These are phyloP conservation scores for Rhodamnia rubescens DNA, from an alignment of 345 rosid species.

Conservation along the genomic window DNA sequence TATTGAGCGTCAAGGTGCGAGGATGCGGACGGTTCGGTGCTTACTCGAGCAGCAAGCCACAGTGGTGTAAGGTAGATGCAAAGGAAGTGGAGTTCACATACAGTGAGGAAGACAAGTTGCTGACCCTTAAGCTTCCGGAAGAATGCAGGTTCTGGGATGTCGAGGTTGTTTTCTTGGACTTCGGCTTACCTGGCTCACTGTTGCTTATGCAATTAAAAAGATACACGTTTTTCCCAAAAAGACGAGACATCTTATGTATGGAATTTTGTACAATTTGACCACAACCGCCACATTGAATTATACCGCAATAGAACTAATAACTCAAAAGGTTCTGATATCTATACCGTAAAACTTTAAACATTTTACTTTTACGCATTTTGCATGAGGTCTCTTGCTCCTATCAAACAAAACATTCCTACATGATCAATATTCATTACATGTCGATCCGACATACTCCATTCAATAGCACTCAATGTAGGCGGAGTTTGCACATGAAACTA, in stretches of 20 bases:
- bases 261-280: background rate
- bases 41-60: constrained; percentile 29
- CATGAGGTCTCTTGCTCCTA: too few species aligned
- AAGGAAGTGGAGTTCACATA: constrained; percentile 32
- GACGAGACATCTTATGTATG: background rate
- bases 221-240: background rate
- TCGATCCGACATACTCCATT: too few species aligned
- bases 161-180: constrained; percentile 18
- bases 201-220: background rate
- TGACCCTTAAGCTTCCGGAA: constrained; percentile 22
- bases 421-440: too few species aligned
- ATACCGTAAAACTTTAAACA: too few species aligned
- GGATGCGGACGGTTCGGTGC: constrained; percentile 46
- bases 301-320: too few species aligned
- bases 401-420: too few species aligned
- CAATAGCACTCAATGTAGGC: too few species aligned
- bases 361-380: too few species aligned
- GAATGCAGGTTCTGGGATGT: constrained; percentile 15
- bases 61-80: constrained; percentile 28
- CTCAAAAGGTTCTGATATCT: too few species aligned
- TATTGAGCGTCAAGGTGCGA: constrained; percentile 13
- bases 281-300: too few species aligned
- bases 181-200: background rate
- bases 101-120: constrained; percentile 23
- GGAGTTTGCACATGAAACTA: too few species aligned